Base-by-base conservation (phyloP, 78 protist species). In the Protostelium mycophagum region DNA sequence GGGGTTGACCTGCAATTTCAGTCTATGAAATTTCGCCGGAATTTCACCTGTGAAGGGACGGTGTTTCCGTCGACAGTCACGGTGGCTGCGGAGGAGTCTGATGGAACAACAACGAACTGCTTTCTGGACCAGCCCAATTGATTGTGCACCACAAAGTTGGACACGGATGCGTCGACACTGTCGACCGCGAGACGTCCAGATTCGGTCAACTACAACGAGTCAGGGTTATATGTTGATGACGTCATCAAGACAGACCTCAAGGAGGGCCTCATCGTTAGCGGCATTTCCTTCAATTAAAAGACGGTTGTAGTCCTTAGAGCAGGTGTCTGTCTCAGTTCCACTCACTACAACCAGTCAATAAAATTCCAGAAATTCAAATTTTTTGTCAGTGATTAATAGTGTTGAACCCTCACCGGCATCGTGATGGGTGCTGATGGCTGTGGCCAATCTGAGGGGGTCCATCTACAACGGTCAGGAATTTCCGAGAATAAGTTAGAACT, bases 381-480 rank as follows among this genome's bases (percentile, higher is more conserved):
- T n/a, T n/a, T n/a, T n/a, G n/a, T n/a, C n/a, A n/a, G n/a, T n/a
- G n/a, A n/a, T n/a, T n/a, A n/a, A n/a, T n/a, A n/a, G n/a, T n/a
- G n/a, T n/a, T n/a, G n/a, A n/a, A n/a, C n/a, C 73, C 73, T 51
- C 73, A 51, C 73, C 73, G 73, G 73, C 73, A 51, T 51, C 73
- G 73, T 51, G 73, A 16, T 51, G 73, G 16, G 73, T 51, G 73
- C 73, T 25, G 73, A 51, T 16, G 16, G 73, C 5, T 5, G 73
- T 51, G 73, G 73, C 73, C 5, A 16, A 51, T 51, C 73, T 5
- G 5, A 51, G 16, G 73, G 16, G 5, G 16, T 51, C 73, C 31
- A 51, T 51, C 73, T 51, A 16, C 16, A 51, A 5, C n/a, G n/a
- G n/a, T n/a, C n/a, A n/a, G n/a, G n/a, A n/a, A n/a, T n/a, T n/a